Evolutionary conservation across 2,329 filamentous ascomycete species (phyloP).

Genomic region (Chaetomium sp.): DNA sequence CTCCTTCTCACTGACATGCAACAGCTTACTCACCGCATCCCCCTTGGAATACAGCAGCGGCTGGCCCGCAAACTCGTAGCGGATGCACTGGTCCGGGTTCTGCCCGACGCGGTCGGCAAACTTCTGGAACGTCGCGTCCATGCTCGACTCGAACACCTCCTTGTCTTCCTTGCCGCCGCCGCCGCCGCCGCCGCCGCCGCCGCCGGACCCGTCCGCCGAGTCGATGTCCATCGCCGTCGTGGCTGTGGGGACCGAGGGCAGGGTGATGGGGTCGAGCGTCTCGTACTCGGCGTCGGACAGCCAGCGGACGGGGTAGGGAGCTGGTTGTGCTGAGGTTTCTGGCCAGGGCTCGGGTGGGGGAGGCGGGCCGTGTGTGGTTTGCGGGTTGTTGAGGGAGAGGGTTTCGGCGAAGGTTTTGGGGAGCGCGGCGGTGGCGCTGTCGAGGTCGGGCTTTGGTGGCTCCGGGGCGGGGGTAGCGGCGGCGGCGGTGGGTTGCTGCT

Average conservation of each 20-base stretch:
- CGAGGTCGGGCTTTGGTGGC: conserved; percentile 30
- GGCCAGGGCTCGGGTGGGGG: conserved; percentile 75
- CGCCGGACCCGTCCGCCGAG: conserved; percentile 35
- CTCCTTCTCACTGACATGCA: conserved; percentile 45
- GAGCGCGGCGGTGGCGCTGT: conserved; percentile 42
- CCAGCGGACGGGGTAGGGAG: conserved; percentile 74
- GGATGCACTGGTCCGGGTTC: conserved; percentile 80
- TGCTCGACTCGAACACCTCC: conserved; percentile 70
- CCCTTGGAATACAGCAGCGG: conserved; percentile 79
- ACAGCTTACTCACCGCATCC: conserved; percentile 70
- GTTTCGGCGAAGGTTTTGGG: conserved; percentile 71
- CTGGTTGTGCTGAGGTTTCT: conserved; percentile 60
- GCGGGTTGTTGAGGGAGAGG: conserved; percentile 68
- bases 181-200: conserved; percentile 38
- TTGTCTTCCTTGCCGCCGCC: conserved; percentile 61
- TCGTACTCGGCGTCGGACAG: conserved; percentile 91
- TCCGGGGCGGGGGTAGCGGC: conserved; percentile 12
- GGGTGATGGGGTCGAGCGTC: conserved; percentile 65
- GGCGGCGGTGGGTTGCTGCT: conserved; percentile 29
- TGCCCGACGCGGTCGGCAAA: conserved; percentile 78
- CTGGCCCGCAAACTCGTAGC: conserved; percentile 73
- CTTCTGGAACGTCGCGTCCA: conserved; percentile 77
- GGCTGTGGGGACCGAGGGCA: conserved; percentile 51
- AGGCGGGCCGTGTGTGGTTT: conserved; percentile 39
- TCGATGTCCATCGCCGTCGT: conserved; percentile 55